phyloP scores from a whole-genome alignment of 2,329 filamentous ascomycete genomes.

The Scedosporium boydii region DNA sequence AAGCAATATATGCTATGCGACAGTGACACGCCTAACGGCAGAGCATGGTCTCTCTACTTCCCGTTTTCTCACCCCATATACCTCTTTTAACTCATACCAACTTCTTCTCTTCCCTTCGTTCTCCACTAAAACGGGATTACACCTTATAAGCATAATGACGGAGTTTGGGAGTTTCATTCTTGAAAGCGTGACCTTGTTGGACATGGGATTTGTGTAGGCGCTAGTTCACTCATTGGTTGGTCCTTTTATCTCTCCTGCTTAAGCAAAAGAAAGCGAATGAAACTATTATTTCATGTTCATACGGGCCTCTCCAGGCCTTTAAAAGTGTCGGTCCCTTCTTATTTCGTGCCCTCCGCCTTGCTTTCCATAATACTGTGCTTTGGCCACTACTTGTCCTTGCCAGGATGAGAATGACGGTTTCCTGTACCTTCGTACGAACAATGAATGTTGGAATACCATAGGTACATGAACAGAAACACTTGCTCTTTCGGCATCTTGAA shows the following conservation, averaged over 20 bases:
- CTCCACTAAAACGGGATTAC: not conserved
- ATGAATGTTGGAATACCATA: not conserved
- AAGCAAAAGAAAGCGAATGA: not conserved
- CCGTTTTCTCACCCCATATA: not conserved
- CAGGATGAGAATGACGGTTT: not conserved
- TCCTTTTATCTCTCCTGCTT: not conserved
- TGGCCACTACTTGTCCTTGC: not conserved
- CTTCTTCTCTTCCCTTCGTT: not conserved
- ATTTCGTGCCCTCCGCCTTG: not conserved
- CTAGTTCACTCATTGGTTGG: not conserved
- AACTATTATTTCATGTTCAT: not conserved
- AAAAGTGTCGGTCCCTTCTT: not conserved
- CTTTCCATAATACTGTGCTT: not conserved
- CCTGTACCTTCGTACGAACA: not conserved
- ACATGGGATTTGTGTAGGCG: not conserved
- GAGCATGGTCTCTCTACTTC: not conserved
- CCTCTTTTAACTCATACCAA: not conserved
- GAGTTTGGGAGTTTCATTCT: not conserved
- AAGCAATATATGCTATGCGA: not conserved
- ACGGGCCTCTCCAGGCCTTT: not conserved
- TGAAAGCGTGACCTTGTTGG: not conserved
- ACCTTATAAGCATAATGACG: constrained; percentile 1
- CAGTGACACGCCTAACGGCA: not conserved
- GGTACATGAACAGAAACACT: not conserved
- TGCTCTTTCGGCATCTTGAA: not conserved